phyloP scores from a whole-genome alignment of 2,329 filamentous ascomycete genomes.

The Penicillium frequentans region DNA sequence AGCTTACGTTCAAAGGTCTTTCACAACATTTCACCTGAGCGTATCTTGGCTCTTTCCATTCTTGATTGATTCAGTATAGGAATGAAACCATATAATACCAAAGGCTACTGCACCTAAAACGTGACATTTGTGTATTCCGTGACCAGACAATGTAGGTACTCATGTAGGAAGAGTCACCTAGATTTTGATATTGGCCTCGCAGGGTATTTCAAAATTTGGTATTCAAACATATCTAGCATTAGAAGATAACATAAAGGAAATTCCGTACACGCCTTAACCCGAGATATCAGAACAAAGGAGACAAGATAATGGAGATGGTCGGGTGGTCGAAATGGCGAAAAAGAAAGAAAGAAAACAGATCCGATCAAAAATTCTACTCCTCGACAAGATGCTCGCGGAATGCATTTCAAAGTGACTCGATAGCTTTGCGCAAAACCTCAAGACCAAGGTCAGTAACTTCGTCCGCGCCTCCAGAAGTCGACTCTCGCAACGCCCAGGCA shows the following conservation, averaged over 20 bases:
- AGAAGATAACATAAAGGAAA: neutral
- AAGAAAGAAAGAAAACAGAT: neutral
- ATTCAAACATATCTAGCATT: neutral
- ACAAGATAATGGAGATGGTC: neutral
- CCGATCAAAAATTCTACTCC: neutral
- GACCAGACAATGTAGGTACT: no score
- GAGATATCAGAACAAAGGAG: slow-evolving; percentile 5
- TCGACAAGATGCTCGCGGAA: neutral
- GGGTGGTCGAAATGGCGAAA: neutral
- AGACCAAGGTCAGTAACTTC: slow-evolving; percentile 52
- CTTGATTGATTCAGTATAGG: no score
- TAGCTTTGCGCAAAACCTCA: slow-evolving; percentile 58
- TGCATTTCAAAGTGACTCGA: slow-evolving; percentile 52
- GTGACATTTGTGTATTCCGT: no score
- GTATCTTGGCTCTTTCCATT: no score
- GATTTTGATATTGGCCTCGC: no score
- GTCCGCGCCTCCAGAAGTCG: slow-evolving; percentile 29
- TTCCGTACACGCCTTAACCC: neutral
- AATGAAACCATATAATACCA: no score
- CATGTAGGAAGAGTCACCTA: no score
- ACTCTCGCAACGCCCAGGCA: slow-evolving; percentile 68
- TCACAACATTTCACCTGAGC: no score
- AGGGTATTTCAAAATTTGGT: no score
- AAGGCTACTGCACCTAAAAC: no score
- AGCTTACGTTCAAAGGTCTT: no score